Conservation (phyloP, 257 asterid genomes). For the Rauvolfia tetraphylla region DNA sequence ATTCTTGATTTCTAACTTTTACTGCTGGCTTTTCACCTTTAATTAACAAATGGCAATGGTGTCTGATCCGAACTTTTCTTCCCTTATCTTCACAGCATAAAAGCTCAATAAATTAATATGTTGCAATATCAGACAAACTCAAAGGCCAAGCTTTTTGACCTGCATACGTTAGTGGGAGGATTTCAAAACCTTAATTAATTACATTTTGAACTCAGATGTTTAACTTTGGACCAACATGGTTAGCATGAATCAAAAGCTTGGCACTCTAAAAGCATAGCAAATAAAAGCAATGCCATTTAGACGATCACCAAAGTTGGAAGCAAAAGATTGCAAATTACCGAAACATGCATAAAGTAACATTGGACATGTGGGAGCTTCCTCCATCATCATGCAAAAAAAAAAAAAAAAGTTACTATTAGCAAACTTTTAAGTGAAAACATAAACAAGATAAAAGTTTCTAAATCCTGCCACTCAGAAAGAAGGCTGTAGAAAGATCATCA, state of each 20-base stretch:
- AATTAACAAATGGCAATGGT: conserved; percentile 10
- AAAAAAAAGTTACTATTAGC: background rate
- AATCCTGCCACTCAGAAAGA: background rate
- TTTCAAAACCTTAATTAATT: conserved; percentile 23
- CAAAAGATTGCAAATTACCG: conserved; percentile 7
- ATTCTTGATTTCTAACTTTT: background rate
- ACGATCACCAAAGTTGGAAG: background rate
- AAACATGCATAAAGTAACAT: conserved; percentile 6
- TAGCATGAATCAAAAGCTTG: conserved; percentile 20
- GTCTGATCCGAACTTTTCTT: conserved; percentile 22
- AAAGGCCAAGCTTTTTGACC: conserved; percentile 23
- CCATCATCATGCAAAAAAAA: conserved; percentile 4
- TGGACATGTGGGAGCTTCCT: conserved; percentile 11
- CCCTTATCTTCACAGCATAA: conserved; percentile 11
- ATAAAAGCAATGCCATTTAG: conserved; percentile 8
- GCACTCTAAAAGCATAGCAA: conserved; percentile 28
- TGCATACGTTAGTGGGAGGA: conserved; percentile 6
- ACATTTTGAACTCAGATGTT: conserved; percentile 15
- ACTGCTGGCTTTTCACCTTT: conserved; percentile 5
- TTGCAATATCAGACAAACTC: background rate
- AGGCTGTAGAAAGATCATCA: too few relatives aligned
- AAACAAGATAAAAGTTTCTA: background rate
- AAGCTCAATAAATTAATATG: conserved; percentile 10
- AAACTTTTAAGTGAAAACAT: background rate
- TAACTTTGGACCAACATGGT: conserved; percentile 35